A percentile compares a stretch with the other conserved stretches of the same genome.
Conservation (phyloP, 257 asterid genomes). For the Solanum chiquidenum region DNA sequence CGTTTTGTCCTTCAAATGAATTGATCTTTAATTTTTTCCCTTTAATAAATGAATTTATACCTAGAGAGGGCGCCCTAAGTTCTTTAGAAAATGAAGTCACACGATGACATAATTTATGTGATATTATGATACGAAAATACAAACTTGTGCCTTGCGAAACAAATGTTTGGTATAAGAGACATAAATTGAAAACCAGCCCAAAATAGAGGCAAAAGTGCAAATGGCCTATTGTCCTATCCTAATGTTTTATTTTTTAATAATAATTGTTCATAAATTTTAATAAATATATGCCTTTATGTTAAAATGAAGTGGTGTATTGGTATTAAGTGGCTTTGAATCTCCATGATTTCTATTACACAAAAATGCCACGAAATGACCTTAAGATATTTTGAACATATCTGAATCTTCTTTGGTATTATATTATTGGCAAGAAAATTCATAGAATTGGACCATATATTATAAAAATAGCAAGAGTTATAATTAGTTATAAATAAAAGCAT, state of each 20-base stretch:
- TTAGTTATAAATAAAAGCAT: not conserved
- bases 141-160: not conserved
- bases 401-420: not conserved
- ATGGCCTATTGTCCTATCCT: not conserved
- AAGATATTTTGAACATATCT: not conserved
- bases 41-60: no score
- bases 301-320: not conserved
- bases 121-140: no score
- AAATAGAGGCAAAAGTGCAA: not conserved
- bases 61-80: not conserved
- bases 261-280: not conserved
- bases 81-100: not conserved
- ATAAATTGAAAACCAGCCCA: not conserved
- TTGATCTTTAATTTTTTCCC: no score
- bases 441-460: not conserved
- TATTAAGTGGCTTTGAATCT: not conserved
- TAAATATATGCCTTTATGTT: not conserved
- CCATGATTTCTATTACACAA: not conserved
- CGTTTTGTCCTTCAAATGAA: no score
- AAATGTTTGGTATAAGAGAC: not conserved
- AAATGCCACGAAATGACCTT: not conserved
- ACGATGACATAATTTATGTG: no score
- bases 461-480: not conserved
- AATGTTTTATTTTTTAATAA: not conserved
- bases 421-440: not conserved